Base-by-base conservation (phyloP, 2,329 filamentous ascomycete genomes). In the Aspergillus clavatus region DNA sequence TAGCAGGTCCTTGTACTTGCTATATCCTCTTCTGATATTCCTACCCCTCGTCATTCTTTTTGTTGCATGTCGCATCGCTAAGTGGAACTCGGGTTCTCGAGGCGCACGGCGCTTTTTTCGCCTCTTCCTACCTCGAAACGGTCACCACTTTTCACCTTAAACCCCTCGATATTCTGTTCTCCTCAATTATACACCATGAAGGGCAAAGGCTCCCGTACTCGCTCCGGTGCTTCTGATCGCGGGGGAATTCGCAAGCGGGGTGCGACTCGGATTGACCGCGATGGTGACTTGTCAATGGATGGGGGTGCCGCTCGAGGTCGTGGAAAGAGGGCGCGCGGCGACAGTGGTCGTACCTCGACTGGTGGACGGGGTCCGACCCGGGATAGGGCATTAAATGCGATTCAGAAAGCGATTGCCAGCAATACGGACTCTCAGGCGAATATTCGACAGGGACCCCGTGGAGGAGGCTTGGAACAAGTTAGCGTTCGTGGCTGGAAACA, bases 261-360 rank as follows among this genome's bases (percentile, higher is more conserved):
- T 42, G 58, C 66, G 16, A 60, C 64, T 40, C 69, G 73, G 46
- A 64, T 76, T 42, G 80, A 83, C 59, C 74, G 73, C 56, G 81
- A 84, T 70, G 81, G 81, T 26, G 81, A 84, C 60, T 61, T 83
- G 48, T 69, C 74, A 36, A 84, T 83, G 80, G 78, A 76, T 58
- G 65, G 65, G 40, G 60, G 67, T 27, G 59, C 69, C 24, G 62
- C 60, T 40, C 61, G 63, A 35, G 62, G 56, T 23, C 59, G 63
- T 50, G 65, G 62, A 24, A 67, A 61, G 43, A 63, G 63, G 41
- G 62, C 59, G 50, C 63, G 62, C 40, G 59, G 63, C 26, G 60
- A 62, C 28, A 46, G 58, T 29, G 56, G 55, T 24, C 60, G 61
- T n/a, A 28, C 59, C 4, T 37, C 51, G 22, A 43, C 43, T 42